Conservation (phyloP, 2,329 filamentous ascomycete species). For the Aspergillus fijiensis region DNA sequence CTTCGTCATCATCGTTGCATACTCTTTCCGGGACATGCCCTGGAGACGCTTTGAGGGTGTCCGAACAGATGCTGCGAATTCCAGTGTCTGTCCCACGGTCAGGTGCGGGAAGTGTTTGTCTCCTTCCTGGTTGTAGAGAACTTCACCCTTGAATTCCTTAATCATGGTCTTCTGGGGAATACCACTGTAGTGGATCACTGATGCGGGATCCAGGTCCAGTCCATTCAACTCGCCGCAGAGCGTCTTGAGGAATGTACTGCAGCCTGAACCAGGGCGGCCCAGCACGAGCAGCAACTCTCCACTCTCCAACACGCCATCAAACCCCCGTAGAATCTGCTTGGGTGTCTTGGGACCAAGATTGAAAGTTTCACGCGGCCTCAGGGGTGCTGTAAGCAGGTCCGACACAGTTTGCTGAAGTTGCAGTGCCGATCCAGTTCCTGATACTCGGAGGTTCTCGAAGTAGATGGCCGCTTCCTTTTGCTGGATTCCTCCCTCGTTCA, state of each 20-base stretch:
- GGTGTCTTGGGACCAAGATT: neutral
- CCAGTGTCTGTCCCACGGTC: slow-evolving; percentile 71
- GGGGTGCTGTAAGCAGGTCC: neutral
- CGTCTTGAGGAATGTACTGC: slow-evolving; percentile 1
- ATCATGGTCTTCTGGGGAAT: neutral
- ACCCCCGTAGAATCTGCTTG: neutral
- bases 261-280: neutral
- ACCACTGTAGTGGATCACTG: neutral
- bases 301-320: neutral
- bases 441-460: neutral
- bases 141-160: neutral
- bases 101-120: slow-evolving; percentile 69
- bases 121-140: slow-evolving; percentile 42
- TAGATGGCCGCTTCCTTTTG: neutral
- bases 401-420: neutral
- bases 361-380: neutral
- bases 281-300: slow-evolving; percentile 4
- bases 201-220: neutral
- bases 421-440: neutral
- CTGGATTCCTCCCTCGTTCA: neutral
- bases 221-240: neutral
- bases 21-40: slow-evolving; percentile 34
- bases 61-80: slow-evolving; percentile 70
- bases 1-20: slow-evolving; percentile 42
- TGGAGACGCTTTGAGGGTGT: slow-evolving; percentile 38